Evolutionary conservation across 331 rosid genomes (phyloP).

Genomic region (Prunus yedoensis): DNA sequence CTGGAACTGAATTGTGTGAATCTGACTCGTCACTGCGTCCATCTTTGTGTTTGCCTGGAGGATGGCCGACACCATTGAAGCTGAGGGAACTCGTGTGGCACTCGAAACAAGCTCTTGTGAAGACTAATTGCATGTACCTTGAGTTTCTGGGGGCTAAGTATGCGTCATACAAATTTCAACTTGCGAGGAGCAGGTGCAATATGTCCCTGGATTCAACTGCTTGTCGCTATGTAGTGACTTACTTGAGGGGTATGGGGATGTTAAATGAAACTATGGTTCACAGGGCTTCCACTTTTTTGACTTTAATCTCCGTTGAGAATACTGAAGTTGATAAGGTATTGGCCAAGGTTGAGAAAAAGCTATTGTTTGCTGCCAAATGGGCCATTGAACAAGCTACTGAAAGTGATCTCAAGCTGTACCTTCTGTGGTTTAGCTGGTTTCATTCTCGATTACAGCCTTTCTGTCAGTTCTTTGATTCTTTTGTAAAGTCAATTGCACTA

Average conservation of each 20-base stretch:
- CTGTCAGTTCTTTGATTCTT: constrained; percentile 46
- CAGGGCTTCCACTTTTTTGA: constrained; percentile 29
- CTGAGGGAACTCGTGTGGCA: constrained; percentile 54
- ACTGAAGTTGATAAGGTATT: constrained; percentile 34
- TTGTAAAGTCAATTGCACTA: constrained; percentile 35
- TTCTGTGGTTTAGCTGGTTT: constrained; percentile 64
- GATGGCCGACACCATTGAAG: constrained; percentile 72
- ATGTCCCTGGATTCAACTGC: constrained; percentile 16
- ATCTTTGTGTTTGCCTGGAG: constrained; percentile 70
- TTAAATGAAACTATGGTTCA: constrained; percentile 50
- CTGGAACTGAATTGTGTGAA: constrained; percentile 28
- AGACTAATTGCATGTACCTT: constrained; percentile 74
- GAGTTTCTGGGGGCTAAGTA: constrained; percentile 60
- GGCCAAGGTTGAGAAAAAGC: constrained; percentile 43
- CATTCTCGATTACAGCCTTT: constrained; percentile 53
- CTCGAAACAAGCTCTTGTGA: constrained; percentile 61
- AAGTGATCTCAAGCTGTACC: constrained; percentile 62
- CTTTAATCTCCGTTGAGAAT: constrained; percentile 23
- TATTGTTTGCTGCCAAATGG: constrained; percentile 83
- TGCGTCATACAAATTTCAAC: constrained; percentile 48
- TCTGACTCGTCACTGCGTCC: constrained; percentile 27
- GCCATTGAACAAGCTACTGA: constrained; percentile 71
- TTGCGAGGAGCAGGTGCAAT: constrained; percentile 31
- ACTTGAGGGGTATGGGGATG: constrained; percentile 41
- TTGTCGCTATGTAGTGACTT: constrained; percentile 21